A percentile compares a stretch with the other conserved stretches of the same genome.
These are phyloP conservation scores for Umbelopsis vinacea DNA, from an alignment of 192 early-diverging fungal species.

Conservation along the genomic window DNA sequence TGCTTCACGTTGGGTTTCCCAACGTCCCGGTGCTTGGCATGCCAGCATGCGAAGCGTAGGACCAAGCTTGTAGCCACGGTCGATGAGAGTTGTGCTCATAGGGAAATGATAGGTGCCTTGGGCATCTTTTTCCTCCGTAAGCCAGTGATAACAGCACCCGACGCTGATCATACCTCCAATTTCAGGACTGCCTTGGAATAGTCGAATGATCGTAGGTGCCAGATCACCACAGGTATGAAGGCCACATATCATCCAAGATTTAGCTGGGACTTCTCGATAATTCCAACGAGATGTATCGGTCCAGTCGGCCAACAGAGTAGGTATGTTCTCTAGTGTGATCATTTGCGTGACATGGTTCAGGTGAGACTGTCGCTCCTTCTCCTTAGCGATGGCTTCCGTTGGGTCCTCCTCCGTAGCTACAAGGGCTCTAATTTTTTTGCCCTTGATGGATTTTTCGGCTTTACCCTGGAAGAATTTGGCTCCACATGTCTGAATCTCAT, in stretches of 20 bases:
- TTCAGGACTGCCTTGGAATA: conserved; percentile 62
- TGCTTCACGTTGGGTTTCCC: conserved; percentile 61
- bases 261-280: conserved; percentile 1
- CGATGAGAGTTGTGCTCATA: conserved; percentile 38
- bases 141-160: conserved; percentile 87
- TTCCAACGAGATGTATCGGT: conserved; percentile 14
- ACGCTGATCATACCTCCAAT: conserved; percentile 63
- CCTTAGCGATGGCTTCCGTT: background rate
- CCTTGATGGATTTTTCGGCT: conserved; percentile 53
- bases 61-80: conserved; percentile 49
- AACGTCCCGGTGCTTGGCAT: conserved; percentile 82
- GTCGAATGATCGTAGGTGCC: conserved; percentile 68
- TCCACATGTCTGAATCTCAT: conserved; percentile 73
- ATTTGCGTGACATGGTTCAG: conserved; percentile 53
- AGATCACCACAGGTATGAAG: conserved; percentile 88
- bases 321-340: conserved; percentile 47
- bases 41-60: conserved; percentile 69
- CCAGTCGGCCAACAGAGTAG: conserved; percentile 39
- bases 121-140: conserved; percentile 54
- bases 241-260: conserved; percentile 75
- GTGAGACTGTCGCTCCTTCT: conserved; percentile 10
- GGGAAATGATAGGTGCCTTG: conserved; percentile 45
- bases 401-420: conserved; percentile 2
- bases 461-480: conserved; percentile 62
- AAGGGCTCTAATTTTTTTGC: conserved; percentile 29